Evolutionary conservation across 2,329 filamentous ascomycete species (phyloP).

Genomic region (Knoxdaviesia capensis): DNA sequence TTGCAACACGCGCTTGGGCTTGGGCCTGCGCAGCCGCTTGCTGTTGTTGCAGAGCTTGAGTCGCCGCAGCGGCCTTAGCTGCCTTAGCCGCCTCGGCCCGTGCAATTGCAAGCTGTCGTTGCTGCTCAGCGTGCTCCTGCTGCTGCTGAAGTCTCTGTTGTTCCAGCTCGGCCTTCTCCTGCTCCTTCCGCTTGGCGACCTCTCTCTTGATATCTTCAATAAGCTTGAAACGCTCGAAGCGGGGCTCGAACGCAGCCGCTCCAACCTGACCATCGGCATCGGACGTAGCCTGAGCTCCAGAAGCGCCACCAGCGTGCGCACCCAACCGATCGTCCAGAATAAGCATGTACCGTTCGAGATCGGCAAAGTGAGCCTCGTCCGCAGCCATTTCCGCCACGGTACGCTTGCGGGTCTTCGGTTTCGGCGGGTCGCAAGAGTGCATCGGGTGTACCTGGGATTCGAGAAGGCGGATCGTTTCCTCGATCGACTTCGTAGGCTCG

Average conservation of each 20-base stretch:
- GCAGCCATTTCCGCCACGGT: slow-evolving; percentile 89
- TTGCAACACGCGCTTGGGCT: slow-evolving; percentile 3
- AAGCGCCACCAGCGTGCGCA: slow-evolving; percentile 33
- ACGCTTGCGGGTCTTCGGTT: slow-evolving; percentile 76
- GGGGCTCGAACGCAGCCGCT: slow-evolving; percentile 56
- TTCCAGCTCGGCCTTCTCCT: slow-evolving; percentile 47
- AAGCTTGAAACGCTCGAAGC: slow-evolving; percentile 82
- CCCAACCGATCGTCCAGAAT: slow-evolving; percentile 69
- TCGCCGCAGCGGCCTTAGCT: slow-evolving; percentile 14
- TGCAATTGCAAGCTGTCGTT: slow-evolving; percentile 23
- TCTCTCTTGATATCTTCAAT: slow-evolving; percentile 67
- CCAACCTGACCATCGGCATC: slow-evolving; percentile 56
- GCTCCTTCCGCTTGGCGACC: slow-evolving; percentile 56
- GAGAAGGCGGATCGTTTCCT: slow-evolving; percentile 52
- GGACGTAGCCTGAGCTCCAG: slow-evolving; percentile 35
- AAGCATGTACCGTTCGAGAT: slow-evolving; percentile 82
- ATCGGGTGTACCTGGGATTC: slow-evolving; percentile 56
- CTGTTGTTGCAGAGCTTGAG: slow-evolving; percentile 4
- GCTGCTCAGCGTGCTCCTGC: slow-evolving; percentile 23
- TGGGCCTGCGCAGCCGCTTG: slow-evolving; percentile 5
- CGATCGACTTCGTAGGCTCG: slow-evolving; percentile 49
- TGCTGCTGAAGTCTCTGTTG: slow-evolving; percentile 21
- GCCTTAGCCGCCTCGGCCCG: slow-evolving; percentile 22
- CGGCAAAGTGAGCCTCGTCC: slow-evolving; percentile 78
- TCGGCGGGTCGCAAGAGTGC: slow-evolving; percentile 55